Conservation (phyloP, 441 rosid species). For the Eutrema salsugineum region DNA sequence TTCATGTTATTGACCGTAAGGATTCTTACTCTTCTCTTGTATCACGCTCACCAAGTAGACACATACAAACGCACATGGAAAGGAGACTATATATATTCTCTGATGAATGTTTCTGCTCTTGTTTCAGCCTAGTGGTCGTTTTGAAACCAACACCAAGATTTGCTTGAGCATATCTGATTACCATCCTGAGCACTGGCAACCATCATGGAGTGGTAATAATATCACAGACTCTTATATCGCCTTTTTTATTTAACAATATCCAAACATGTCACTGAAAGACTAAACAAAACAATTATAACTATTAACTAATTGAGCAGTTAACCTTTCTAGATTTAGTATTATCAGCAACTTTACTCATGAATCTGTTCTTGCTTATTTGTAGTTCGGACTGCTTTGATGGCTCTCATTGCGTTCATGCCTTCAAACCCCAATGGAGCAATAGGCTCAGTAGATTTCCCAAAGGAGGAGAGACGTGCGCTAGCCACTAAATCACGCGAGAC, state of each 20-base stretch:
- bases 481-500: conserved; percentile 77
- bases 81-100: too few species aligned
- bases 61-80: too few species aligned
- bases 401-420: conserved; percentile 94
- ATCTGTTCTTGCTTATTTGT: not conserved
- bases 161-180: conserved; percentile 96
- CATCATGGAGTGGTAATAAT: conserved; percentile 96
- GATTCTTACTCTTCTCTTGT: not conserved
- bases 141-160: conserved; percentile 92
- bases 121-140: conserved; percentile 91
- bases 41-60: too few species aligned
- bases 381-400: conserved; percentile 91
- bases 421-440: conserved; percentile 82
- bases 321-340: not conserved
- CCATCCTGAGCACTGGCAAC: conserved; percentile 99
- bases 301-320: too few species aligned
- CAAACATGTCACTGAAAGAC: not conserved
- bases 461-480: conserved; percentile 71
- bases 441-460: conserved; percentile 82
- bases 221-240: not conserved
- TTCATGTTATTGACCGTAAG: conserved; percentile 89
- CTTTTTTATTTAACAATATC: not conserved
- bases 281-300: too few species aligned
- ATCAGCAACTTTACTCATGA: not conserved
- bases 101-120: conserved; percentile 9